Evolutionary conservation across 192 early-diverging fungal species (phyloP), one percentile per base, ranked within the genome.

Genomic region (Mortierella claussenii): DNA sequence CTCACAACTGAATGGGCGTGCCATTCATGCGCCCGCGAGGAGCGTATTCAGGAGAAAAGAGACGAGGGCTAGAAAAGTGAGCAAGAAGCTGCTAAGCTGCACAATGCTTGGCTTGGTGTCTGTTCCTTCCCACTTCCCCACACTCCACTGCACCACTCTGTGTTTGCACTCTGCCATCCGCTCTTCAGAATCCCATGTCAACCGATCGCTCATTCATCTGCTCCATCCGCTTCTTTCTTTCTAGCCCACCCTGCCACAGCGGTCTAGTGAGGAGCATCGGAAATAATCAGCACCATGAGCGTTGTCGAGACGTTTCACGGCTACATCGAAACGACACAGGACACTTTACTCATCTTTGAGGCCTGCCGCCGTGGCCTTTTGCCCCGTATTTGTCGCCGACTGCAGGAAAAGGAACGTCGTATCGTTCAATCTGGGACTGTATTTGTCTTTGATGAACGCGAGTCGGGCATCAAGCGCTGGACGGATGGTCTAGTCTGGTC

Each of bases 381-480:
- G 36, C 88, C 89, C 5, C 89, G 86, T 48, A 85, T 95, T 31
- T 81, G 83, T 23, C 82, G 90, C 11, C 83, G 94, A 10, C 83
- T 94, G 6, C 89, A 90, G 54, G 91, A 93, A 26, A 75, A 80
- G 46, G 92, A 95, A 58, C 87, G 91, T 55, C 83, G 85, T 44
- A 81, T 85, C 37, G 89, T 95, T 37, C 61, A 79, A 48, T 90
- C 88, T 10, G 94, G 94, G 31, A 89, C 90, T 1, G 84, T 95
- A 13, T 90, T 94, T 54, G 91, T 95, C 27, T 95, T 94, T 83
- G 90, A 94, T 57, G 93, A 95, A 75, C 81, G 87, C 50, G 91
- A 94, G 55, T 89, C 89, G 34, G 87, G 89, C 8, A 93, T 95
- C 79, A 93, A 92, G 68, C 83, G 94, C 9, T 96, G 94, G 94